These are phyloP conservation scores for Geranium brycei DNA, from an alignment of 345 rosid species.

Conservation along the genomic window DNA sequence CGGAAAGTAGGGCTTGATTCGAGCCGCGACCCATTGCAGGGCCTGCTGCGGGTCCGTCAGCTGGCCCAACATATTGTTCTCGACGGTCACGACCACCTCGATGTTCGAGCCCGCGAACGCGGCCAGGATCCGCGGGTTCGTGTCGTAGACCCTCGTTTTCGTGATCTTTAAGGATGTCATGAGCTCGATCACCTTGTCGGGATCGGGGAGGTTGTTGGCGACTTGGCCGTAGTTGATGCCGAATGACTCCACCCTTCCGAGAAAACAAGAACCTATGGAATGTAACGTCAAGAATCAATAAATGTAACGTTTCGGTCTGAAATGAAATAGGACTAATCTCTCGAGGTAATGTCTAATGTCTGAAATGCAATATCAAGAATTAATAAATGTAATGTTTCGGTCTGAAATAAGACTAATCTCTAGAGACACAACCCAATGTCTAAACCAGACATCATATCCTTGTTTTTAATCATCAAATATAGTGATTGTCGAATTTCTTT, in stretches of 20 bases:
- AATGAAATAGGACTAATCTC: too few relatives aligned
- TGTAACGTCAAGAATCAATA: not conserved
- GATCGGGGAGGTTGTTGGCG: constrained; percentile 61
- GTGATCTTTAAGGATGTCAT: constrained; percentile 46
- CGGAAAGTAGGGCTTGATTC: constrained; percentile 55
- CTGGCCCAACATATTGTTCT: constrained; percentile 50
- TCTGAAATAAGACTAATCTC: too few relatives aligned
- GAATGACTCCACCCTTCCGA: constrained; percentile 30
- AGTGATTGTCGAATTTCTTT: too few relatives aligned
- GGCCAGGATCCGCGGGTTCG: constrained; percentile 60
- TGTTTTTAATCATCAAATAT: too few relatives aligned
- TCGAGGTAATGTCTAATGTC: too few relatives aligned
- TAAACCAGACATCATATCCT: too few relatives aligned
- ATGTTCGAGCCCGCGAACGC: constrained; percentile 64
- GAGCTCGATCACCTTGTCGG: constrained; percentile 56
- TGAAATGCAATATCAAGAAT: too few relatives aligned
- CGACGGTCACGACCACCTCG: constrained; percentile 70
- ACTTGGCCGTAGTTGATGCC: constrained; percentile 95
- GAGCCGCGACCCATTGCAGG: constrained; percentile 62
- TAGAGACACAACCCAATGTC: too few relatives aligned
- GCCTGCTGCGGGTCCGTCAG: constrained; percentile 64
- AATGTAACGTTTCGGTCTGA: not conserved
- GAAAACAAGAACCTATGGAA: constrained; percentile 29
- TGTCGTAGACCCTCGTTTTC: constrained; percentile 74
- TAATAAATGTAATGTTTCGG: too few relatives aligned